A percentile compares a stretch with the other conserved stretches of the same genome.
phyloP scores from a whole-genome alignment of 129 eudicot genomes.

The Flaveria brownii region DNA sequence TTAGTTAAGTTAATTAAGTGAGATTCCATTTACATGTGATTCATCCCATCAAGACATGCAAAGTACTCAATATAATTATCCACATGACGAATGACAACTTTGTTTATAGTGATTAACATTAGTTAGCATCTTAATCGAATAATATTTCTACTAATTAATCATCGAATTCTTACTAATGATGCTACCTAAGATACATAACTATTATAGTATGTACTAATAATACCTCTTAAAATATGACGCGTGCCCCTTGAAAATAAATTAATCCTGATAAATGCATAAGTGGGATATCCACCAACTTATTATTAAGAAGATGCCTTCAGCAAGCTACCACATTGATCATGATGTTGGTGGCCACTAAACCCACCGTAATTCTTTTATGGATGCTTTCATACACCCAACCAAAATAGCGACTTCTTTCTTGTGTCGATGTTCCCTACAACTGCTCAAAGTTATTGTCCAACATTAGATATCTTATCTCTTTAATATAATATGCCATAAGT shows the following conservation, averaged over 20 bases:
- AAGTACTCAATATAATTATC: slow-evolving; percentile 9
- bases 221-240: slow-evolving; percentile 32
- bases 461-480: slow-evolving; percentile 3
- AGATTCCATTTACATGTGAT: not conserved
- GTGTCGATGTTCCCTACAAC: slow-evolving; percentile 26
- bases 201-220: slow-evolving; percentile 13
- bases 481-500: not conserved
- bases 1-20: not conserved
- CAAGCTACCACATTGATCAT: slow-evolving; percentile 28
- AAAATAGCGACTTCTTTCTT: slow-evolving; percentile 16
- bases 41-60: slow-evolving; percentile 20
- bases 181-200: slow-evolving; percentile 20
- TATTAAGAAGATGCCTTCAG: slow-evolving; percentile 27
- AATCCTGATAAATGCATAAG: slow-evolving; percentile 23
- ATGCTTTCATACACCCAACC: slow-evolving; percentile 25
- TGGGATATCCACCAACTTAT: slow-evolving; percentile 40
- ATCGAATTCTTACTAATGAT: slow-evolving; percentile 20
- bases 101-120: slow-evolving; percentile 14
- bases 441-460: not conserved
- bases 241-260: not conserved
- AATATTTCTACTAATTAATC: slow-evolving; percentile 14
- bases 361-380: slow-evolving; percentile 23
- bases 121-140: not conserved
- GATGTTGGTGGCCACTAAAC: slow-evolving; percentile 37
- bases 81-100: slow-evolving; percentile 6